phyloP scores from a whole-genome alignment of 345 rosid genomes.

The Carallia brachiata region DNA sequence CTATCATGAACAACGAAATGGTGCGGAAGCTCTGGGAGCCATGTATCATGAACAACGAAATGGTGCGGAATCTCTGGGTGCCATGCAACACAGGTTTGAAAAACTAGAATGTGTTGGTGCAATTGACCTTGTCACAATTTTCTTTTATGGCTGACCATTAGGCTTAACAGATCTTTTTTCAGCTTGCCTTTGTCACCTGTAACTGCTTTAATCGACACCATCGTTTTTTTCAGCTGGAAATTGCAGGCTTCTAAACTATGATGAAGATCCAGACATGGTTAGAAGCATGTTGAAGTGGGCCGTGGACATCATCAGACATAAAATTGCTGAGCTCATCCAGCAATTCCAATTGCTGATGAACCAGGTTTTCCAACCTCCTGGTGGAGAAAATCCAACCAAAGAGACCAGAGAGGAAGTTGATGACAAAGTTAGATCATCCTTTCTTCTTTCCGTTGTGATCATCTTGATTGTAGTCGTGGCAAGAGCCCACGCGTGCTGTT shows the following conservation, averaged over 20 bases:
- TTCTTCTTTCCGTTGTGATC: constrained; percentile 42
- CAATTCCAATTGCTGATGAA: constrained; percentile 33
- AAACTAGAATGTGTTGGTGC: too few species aligned
- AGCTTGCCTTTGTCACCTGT: neutral
- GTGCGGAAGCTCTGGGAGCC: constrained; percentile 35
- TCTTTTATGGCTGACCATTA: too few species aligned
- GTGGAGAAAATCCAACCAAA: neutral
- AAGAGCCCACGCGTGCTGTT: neutral
- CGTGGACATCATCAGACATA: constrained; percentile 30
- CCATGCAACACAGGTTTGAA: too few species aligned
- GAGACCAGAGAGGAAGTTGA: constrained; percentile 21
- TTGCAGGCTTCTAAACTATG: neutral
- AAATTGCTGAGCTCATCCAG: constrained; percentile 30
- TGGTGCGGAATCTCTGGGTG: constrained; percentile 22
- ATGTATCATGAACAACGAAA: too few species aligned
- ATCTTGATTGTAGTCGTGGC: constrained; percentile 44
- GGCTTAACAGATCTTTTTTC: neutral
- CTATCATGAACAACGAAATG: constrained; percentile 40
- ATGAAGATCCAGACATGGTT: constrained; percentile 15
- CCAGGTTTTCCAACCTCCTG: constrained; percentile 25
- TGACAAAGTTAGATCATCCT: constrained; percentile 36
- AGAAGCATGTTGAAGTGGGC: constrained; percentile 34
- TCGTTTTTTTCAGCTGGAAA: constrained; percentile 23
- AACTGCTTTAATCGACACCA: neutral
- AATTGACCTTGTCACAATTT: too few species aligned